Conservation (phyloP, 129 eudicot species). For the Flaveria trinervia region DNA sequence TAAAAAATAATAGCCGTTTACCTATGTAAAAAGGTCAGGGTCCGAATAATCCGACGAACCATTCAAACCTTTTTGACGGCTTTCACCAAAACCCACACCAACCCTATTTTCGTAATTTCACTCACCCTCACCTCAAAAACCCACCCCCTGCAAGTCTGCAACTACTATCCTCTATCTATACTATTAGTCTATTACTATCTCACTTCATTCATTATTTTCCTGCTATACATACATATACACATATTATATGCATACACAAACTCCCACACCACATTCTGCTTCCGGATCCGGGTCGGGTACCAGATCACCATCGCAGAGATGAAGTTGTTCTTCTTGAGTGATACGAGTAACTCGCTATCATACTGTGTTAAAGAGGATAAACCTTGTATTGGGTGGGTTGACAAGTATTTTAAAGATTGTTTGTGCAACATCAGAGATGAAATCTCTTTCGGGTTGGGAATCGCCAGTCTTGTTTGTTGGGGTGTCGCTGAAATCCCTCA, state of each 20-base stretch:
- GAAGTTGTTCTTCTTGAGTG: conserved; percentile 29
- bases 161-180: conserved; percentile 20
- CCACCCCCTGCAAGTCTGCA: conserved; percentile 21
- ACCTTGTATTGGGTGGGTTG: conserved; percentile 74
- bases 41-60: conserved; percentile 14
- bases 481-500: conserved; percentile 99
- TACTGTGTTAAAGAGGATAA: conserved; percentile 69
- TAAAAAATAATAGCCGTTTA: not conserved
- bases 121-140: not conserved
- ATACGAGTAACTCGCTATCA: conserved; percentile 38
- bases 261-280: conserved; percentile 25
- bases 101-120: conserved; percentile 33
- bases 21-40: conserved; percentile 18
- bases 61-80: conserved; percentile 6
- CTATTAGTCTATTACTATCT: not conserved
- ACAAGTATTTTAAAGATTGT: conserved; percentile 80
- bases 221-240: not conserved
- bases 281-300: conserved; percentile 27
- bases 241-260: conserved; percentile 32
- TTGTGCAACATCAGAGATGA: conserved; percentile 70
- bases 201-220: conserved; percentile 20
- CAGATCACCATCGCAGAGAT: conserved; percentile 18
- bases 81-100: conserved; percentile 13
- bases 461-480: conserved; percentile 76
- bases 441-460: conserved; percentile 73